Conservation (phyloP, 768 basidiomycete genomes). For the Boletus vermiculosoides region DNA sequence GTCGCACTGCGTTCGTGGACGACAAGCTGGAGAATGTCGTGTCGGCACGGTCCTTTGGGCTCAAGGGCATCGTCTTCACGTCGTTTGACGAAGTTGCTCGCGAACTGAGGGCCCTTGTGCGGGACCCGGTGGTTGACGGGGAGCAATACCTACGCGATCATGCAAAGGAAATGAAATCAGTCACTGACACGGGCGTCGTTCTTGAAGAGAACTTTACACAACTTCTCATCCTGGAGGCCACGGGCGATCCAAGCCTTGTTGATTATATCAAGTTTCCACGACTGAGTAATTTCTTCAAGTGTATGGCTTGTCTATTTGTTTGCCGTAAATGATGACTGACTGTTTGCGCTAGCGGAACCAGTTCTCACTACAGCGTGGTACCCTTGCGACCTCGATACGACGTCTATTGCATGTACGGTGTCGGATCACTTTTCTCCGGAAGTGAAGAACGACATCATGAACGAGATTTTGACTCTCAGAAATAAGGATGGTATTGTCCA, state of each 20-base stretch:
- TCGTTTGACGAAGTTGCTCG: conserved; percentile 16
- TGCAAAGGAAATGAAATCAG: conserved; percentile 18
- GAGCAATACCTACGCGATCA: conserved; percentile 12
- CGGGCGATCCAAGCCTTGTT: conserved; percentile 17
- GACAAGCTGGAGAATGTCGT: conserved; percentile 24
- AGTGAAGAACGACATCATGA: conserved; percentile 22
- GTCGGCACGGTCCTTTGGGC: conserved; percentile 18
- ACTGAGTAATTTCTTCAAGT: conserved; percentile 22
- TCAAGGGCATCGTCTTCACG: conserved; percentile 21
- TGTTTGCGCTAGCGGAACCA: neutral
- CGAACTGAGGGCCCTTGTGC: conserved; percentile 15
- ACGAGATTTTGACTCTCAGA: conserved; percentile 14
- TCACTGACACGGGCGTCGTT: conserved; percentile 9
- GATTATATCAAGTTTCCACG: conserved; percentile 19
- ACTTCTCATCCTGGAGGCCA: conserved; percentile 22
- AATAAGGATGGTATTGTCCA: conserved; percentile 21
- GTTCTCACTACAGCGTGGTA: conserved; percentile 16
- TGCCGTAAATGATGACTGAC: neutral
- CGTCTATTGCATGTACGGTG: conserved; percentile 20
- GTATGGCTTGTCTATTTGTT: conserved; percentile 1
- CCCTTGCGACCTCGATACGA: conserved; percentile 22
- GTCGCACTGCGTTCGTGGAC: conserved; percentile 24
- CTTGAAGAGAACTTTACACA: conserved; percentile 23
- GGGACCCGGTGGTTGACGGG: conserved; percentile 16
- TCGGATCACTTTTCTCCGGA: conserved; percentile 12